A percentile compares a stretch with the other conserved stretches of the same genome.
phyloP scores from a whole-genome alignment of 768 basidiomycete genomes.

The Boletus coccyginus region DNA sequence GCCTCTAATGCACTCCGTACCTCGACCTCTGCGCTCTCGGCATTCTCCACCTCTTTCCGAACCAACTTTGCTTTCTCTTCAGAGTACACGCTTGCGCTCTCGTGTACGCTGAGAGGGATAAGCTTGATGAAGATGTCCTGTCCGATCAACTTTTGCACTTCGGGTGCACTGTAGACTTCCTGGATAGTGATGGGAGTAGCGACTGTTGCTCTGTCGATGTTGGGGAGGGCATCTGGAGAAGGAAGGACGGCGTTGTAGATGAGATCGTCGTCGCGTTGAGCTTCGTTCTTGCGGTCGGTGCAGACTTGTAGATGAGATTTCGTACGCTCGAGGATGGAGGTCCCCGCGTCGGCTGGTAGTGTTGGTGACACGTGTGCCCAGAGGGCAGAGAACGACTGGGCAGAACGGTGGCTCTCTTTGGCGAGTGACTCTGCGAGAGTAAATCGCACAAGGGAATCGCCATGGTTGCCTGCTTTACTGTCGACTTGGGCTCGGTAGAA shows the following conservation, averaged over 20 bases:
- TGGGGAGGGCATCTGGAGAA: slow-evolving; percentile 70
- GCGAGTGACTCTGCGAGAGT: slow-evolving; percentile 72
- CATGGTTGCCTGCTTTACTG: slow-evolving; percentile 71
- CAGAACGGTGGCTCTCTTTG: slow-evolving; percentile 76
- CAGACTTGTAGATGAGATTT: slow-evolving; percentile 80
- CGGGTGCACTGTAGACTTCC: slow-evolving; percentile 86
- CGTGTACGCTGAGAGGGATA: slow-evolving; percentile 91
- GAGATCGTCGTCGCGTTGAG: slow-evolving; percentile 89
- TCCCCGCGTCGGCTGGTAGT: slow-evolving; percentile 81
- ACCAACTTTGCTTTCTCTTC: slow-evolving; percentile 98
- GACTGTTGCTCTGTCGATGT: slow-evolving; percentile 78
- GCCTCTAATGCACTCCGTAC: slow-evolving; percentile 75
- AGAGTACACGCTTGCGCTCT: slow-evolving; percentile 93
- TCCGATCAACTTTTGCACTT: slow-evolving; percentile 94
- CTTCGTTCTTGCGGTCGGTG: slow-evolving; percentile 70
- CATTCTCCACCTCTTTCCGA: slow-evolving; percentile 83
- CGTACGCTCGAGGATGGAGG: slow-evolving; percentile 76
- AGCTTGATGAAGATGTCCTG: slow-evolving; percentile 85
- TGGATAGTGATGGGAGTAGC: slow-evolving; percentile 90
- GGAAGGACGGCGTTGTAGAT: slow-evolving; percentile 94
- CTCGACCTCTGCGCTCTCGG: slow-evolving; percentile 81
- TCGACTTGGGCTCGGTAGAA: slow-evolving; percentile 86
- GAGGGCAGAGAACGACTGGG: slow-evolving; percentile 63
- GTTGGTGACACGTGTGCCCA: slow-evolving; percentile 78
- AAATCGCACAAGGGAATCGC: slow-evolving; percentile 80